phyloP scores from a whole-genome alignment of 805 yeast species.

The Candida adriatica region DNA sequence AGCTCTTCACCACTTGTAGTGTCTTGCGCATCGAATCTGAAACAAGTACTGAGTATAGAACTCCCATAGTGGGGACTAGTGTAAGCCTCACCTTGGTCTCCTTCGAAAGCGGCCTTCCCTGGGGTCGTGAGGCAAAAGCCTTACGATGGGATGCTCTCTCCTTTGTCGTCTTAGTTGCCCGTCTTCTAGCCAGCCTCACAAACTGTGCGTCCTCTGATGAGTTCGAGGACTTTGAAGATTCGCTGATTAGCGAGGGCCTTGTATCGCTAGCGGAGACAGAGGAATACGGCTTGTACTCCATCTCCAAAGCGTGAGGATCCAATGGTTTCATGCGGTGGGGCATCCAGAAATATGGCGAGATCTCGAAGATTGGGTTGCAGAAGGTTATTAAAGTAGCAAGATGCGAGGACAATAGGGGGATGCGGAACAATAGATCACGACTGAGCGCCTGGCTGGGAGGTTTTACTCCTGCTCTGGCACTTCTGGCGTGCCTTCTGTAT shows the following conservation, averaged over 20 bases:
- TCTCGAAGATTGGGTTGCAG: too few relatives aligned
- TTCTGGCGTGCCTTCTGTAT: too few relatives aligned
- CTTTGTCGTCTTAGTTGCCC: slow-evolving; percentile 17
- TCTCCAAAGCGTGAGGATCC: too few relatives aligned
- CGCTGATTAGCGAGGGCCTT: slow-evolving; percentile 1
- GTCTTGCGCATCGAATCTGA: slow-evolving; percentile 23
- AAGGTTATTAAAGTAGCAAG: too few relatives aligned
- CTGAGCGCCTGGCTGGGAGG: too few relatives aligned
- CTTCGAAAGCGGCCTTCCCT: slow-evolving; percentile 41
- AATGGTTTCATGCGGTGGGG: too few relatives aligned
- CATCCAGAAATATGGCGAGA: too few relatives aligned
- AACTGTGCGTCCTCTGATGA: slow-evolving; percentile 8
- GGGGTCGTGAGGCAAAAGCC: slow-evolving; percentile 17
- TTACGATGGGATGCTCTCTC: slow-evolving; percentile 15
- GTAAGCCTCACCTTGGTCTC: slow-evolving; percentile 45
- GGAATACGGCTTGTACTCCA: too few relatives aligned
- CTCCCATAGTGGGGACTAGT: slow-evolving; percentile 35
- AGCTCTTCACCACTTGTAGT: slow-evolving; percentile 19
- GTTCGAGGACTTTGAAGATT: slow-evolving; percentile 3
- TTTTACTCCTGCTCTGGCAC: too few relatives aligned
- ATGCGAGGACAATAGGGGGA: too few relatives aligned
- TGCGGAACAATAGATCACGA: too few relatives aligned
- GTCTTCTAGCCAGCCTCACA: slow-evolving; percentile 23
- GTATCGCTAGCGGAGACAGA: slow-evolving; percentile 1
- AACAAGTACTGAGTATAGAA: slow-evolving; percentile 37